phyloP scores from a whole-genome alignment of 805 yeast species.

The Suhomyces canberraensis region DNA sequence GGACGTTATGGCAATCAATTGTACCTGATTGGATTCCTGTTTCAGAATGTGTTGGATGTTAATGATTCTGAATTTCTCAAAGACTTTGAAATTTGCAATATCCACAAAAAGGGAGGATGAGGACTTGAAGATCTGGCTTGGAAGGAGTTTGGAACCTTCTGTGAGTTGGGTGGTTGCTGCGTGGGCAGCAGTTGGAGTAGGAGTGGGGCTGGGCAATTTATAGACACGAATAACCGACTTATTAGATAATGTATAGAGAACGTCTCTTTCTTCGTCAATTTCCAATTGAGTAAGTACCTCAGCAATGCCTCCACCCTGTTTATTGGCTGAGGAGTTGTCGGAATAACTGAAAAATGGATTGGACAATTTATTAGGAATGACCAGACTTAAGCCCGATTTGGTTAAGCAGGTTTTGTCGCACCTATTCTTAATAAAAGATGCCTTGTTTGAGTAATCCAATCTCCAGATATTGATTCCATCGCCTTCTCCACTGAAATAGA shows the following conservation, averaged over 20 bases:
- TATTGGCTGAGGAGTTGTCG: constrained; percentile 13
- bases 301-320: constrained; percentile 25
- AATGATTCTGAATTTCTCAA: constrained; percentile 53
- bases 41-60: constrained; percentile 60
- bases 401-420: constrained; percentile 84
- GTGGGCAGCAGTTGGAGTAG: not conserved
- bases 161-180: constrained; percentile 27
- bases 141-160: constrained; percentile 37
- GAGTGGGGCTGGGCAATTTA: constrained; percentile 39
- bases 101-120: constrained; percentile 54
- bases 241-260: constrained; percentile 79
- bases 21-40: constrained; percentile 64
- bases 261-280: constrained; percentile 73
- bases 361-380: constrained; percentile 35
- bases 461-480: constrained; percentile 86
- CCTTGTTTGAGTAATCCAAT: constrained; percentile 74
- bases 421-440: constrained; percentile 82
- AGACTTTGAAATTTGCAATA: constrained; percentile 49
- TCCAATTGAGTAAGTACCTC: constrained; percentile 64
- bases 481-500: constrained; percentile 78
- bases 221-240: constrained; percentile 80
- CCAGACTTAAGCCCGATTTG: constrained; percentile 47
- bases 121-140: constrained; percentile 45
- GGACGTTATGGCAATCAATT: constrained; percentile 72
- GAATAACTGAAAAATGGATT: constrained; percentile 29